These are phyloP conservation scores for Talaromyces pinophilus DNA, from an alignment of 2,329 filamentous ascomycete species.

Conservation along the genomic window DNA sequence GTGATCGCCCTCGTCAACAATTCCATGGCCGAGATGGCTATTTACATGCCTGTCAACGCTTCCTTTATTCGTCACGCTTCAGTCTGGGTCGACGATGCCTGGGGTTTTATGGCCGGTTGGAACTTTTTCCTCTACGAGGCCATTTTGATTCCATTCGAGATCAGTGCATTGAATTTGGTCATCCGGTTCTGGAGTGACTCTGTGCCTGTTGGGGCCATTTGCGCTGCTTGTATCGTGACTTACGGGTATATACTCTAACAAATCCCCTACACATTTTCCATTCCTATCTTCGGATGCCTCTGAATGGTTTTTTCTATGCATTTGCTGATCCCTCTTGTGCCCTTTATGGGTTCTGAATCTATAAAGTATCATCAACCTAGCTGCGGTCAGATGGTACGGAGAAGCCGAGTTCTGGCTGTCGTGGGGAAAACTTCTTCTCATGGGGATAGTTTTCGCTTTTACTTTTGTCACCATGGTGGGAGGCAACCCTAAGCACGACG, in stretches of 20 bases:
- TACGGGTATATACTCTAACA: conserved; percentile 59
- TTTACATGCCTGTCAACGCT: conserved; percentile 74
- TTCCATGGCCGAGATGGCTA: conserved; percentile 74
- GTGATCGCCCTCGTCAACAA: conserved; percentile 43
- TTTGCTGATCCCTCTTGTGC: background rate
- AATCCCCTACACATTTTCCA: background rate
- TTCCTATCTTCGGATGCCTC: background rate
- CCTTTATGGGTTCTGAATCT: conserved; percentile 65
- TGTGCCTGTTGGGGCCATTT: conserved; percentile 59
- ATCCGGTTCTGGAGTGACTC: conserved; percentile 15
- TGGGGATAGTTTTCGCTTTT: conserved; percentile 43
- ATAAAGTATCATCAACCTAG: conserved; percentile 60
- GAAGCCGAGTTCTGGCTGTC: conserved; percentile 65
- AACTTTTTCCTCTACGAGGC: conserved; percentile 29
- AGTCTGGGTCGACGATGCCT: conserved; percentile 75
- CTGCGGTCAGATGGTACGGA: conserved; percentile 60
- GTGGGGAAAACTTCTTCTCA: conserved; percentile 61
- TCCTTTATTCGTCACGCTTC: conserved; percentile 81
- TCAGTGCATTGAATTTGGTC: conserved; percentile 19
- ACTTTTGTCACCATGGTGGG: conserved; percentile 26
- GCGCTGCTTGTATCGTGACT: conserved; percentile 60
- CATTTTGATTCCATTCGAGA: conserved; percentile 23
- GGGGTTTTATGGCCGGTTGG: conserved; percentile 79
- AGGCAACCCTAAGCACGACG: conserved; percentile 48
- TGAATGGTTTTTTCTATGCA: background rate